A percentile compares a stretch with the other conserved stretches of the same genome.
phyloP scores from a whole-genome alignment of 2,329 filamentous ascomycete genomes.

The Fusarium ambrosium region DNA sequence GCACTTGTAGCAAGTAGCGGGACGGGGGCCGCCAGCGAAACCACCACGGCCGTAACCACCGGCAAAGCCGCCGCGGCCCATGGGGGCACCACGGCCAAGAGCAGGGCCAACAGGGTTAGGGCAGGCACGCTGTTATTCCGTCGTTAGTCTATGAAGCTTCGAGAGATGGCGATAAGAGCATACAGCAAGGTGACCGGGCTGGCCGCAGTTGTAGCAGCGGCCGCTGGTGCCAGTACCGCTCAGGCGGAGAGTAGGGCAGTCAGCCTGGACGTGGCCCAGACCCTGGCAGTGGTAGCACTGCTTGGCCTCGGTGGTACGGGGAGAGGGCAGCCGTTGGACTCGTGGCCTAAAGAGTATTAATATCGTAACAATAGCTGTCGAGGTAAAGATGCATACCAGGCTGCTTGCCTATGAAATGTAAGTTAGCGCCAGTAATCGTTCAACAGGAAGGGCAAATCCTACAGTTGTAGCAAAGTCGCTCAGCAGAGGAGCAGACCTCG shows the following conservation, averaged over 20 bases:
- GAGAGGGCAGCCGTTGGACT: constrained; percentile 97
- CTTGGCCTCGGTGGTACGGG: constrained; percentile 97
- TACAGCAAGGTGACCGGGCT: constrained; percentile 92
- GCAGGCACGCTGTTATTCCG: constrained; percentile 77
- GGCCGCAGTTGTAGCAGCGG: constrained; percentile 96
- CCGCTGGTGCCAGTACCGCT: constrained; percentile 85
- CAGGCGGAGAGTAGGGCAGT: constrained; percentile 96
- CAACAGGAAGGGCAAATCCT: constrained; percentile 44
- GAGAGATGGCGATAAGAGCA: constrained; percentile 50
- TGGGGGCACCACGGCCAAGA: constrained; percentile 75
- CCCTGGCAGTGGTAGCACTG: constrained; percentile 99
- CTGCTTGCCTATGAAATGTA: constrained; percentile 75
- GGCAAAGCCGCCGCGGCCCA: constrained; percentile 78
- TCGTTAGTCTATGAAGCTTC: constrained; percentile 29
- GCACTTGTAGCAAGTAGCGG: constrained; percentile 81
- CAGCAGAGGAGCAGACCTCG: constrained; percentile 97
- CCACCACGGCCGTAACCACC: constrained; percentile 78
- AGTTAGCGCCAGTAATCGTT: constrained; percentile 26
- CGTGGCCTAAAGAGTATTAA: constrained; percentile 72
- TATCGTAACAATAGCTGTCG: neutral
- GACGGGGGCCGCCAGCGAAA: constrained; percentile 77
- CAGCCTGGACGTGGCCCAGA: constrained; percentile 96
- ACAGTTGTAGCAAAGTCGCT: constrained; percentile 99
- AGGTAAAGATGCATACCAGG: constrained; percentile 65
- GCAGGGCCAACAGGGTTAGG: constrained; percentile 75